Evolutionary conservation across 2,329 filamentous ascomycete species (phyloP), one percentile per base, ranked within the genome.

Genomic region (Penicillium sp.): DNA sequence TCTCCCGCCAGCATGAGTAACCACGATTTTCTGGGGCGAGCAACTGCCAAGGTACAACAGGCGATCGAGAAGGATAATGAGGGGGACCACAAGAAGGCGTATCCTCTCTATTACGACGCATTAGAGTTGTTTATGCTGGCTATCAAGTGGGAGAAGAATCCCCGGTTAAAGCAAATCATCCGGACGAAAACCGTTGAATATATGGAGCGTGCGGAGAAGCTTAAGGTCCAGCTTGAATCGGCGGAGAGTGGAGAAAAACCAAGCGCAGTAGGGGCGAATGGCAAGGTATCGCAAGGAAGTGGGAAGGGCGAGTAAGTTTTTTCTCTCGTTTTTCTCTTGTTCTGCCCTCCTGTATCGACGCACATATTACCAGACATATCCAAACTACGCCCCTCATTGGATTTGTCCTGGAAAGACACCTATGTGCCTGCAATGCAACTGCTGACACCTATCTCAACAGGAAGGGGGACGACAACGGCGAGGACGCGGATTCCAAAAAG

Each of bases 111-210:
- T 84, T 97, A 96, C 81, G 88, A 91, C 65, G 88, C 93, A 48
- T 89, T 99, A 66, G 93, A 99, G 78, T 86, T 97, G 54, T 99
- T 97, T 82, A 96, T 99, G 90, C 89, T 97, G 58, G 94, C 94
- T 29, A 83, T 99, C 56, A 99, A 99, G 82, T 99, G 93, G 93
- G 94, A 99, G 80, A 99, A 97, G 84, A 97, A 97, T 79, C 87
- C 90, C 60, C 93, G 92, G 67, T 92, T 91, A 61, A 97, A 97
- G 81, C 92, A 95, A 72, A 96, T 96, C 85, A 97, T 99, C 75
- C 89, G 94, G 65, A 87, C 90, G 66, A 97, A 97, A 81, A 92
- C 92, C 18, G 90, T 83, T 67, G 93, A 97, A 73, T 99, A 99
- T 81, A 96, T 99, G 89, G 93, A 97, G 77, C 91, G 94, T 59